These are phyloP conservation scores for Paracamarosporium sp. DNA, from an alignment of 2,329 filamentous ascomycete genomes.

Conservation along the genomic window DNA sequence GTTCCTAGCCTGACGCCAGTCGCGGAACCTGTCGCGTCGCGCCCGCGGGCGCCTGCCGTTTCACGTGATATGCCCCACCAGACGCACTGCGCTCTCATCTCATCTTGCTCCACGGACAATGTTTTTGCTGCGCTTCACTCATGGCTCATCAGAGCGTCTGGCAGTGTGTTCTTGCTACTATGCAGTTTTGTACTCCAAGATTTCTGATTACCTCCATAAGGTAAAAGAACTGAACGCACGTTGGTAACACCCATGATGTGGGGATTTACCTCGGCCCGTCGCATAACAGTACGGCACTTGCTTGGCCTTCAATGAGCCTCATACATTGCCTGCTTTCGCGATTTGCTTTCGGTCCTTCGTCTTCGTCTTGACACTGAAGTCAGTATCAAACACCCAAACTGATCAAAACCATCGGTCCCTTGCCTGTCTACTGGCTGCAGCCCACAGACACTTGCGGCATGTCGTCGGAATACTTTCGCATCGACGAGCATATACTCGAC, in stretches of 20 bases:
- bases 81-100: neutral
- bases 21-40: neutral
- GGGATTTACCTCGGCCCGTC: conserved; percentile 9
- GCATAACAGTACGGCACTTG: conserved; percentile 2
- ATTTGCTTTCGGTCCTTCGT: neutral
- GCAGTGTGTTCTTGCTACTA: neutral
- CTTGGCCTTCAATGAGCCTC: neutral
- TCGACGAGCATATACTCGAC: conserved; percentile 74
- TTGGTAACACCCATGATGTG: neutral
- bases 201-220: neutral
- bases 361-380: neutral
- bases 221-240: neutral
- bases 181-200: neutral
- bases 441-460: conserved; percentile 27
- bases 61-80: neutral
- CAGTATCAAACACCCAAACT: neutral
- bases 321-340: neutral
- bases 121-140: neutral
- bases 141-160: neutral
- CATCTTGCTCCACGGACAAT: neutral
- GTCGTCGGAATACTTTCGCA: conserved; percentile 60
- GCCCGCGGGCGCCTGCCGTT: neutral
- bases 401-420: neutral
- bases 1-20: neutral
- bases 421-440: neutral